Evolutionary conservation across 805 yeast species (phyloP).

Genomic region (Starmerella tilneyi): DNA sequence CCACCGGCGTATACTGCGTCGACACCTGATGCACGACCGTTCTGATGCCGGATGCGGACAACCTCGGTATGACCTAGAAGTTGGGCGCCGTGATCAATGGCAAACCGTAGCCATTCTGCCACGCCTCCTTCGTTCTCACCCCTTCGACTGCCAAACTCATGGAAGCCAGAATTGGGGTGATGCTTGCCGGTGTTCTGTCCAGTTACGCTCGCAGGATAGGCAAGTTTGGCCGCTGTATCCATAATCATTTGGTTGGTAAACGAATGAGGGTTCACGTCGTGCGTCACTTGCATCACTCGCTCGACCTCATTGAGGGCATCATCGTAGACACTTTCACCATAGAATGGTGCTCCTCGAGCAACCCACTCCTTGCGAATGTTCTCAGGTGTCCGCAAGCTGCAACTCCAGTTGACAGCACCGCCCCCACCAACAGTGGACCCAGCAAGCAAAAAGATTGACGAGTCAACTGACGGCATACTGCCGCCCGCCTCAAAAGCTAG

Average conservation of each 20-base stretch:
- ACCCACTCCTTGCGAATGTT: conserved; percentile 45
- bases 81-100: conserved; percentile 38
- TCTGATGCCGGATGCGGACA: conserved; percentile 32
- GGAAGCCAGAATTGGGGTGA: conserved; percentile 40
- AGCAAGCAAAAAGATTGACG: conserved; percentile 36
- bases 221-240: conserved; percentile 39
- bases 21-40: conserved; percentile 40
- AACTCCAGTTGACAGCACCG: conserved; percentile 49
- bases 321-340: conserved; percentile 37
- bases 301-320: conserved; percentile 39
- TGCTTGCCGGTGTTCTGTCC: conserved; percentile 39
- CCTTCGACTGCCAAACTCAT: conserved; percentile 41
- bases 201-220: conserved; percentile 36
- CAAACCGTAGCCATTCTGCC: conserved; percentile 42
- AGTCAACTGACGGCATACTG: conserved; percentile 31
- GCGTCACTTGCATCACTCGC: conserved; percentile 41
- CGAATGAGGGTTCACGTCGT: conserved; percentile 36
- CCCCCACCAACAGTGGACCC: conserved; percentile 53
- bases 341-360: conserved; percentile 39
- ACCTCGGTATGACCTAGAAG: conserved; percentile 41
- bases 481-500: conserved; percentile 38
- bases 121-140: conserved; percentile 43
- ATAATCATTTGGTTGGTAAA: conserved; percentile 37
- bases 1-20: conserved; percentile 32
- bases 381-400: conserved; percentile 42